phyloP scores from a whole-genome alignment of 208 protist species.

The Leishmania braziliensis region DNA sequence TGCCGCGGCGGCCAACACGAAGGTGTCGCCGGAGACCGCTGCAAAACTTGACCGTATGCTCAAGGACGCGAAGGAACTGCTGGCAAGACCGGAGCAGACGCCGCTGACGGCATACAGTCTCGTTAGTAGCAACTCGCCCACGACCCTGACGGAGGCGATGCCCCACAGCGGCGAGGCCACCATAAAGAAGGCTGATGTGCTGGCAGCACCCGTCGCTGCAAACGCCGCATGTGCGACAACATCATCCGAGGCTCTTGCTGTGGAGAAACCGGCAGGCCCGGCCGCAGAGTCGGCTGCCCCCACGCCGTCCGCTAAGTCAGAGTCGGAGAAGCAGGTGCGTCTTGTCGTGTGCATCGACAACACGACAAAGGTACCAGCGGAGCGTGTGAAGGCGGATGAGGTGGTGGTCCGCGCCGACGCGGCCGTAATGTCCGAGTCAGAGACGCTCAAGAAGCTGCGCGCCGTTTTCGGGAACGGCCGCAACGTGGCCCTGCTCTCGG shows the following conservation, averaged over 20 bases:
- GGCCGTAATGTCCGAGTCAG: constrained; percentile 25
- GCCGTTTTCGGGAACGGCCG: constrained; percentile 23
- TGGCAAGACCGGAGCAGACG: constrained; percentile 47
- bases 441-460: constrained; percentile 28
- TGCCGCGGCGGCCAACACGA: constrained; percentile 37
- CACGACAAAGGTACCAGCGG: constrained; percentile 12
- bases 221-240: not conserved
- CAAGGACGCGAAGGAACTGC: constrained; percentile 69
- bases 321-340: constrained; percentile 19
- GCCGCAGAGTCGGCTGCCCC: not conserved
- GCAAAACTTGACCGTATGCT: constrained; percentile 70
- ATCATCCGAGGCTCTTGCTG: not conserved
- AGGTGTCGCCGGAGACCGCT: constrained; percentile 33
- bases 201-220: not conserved
- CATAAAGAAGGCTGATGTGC: not conserved
- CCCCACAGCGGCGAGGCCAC: not conserved
- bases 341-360: constrained; percentile 32
- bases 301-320: not conserved
- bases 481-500: constrained; percentile 50
- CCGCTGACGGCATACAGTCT: constrained; percentile 25
- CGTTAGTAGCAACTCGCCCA: not conserved
- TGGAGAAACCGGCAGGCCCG: not conserved
- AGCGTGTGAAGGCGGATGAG: constrained; percentile 29
- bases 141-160: not conserved
- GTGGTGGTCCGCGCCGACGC: constrained; percentile 21